Percentiles rank a stretch among this genome's conserved stretches.
Conservation (phyloP, 1,284 basidiomycete species). For the Trichosporon sp. region DNA sequence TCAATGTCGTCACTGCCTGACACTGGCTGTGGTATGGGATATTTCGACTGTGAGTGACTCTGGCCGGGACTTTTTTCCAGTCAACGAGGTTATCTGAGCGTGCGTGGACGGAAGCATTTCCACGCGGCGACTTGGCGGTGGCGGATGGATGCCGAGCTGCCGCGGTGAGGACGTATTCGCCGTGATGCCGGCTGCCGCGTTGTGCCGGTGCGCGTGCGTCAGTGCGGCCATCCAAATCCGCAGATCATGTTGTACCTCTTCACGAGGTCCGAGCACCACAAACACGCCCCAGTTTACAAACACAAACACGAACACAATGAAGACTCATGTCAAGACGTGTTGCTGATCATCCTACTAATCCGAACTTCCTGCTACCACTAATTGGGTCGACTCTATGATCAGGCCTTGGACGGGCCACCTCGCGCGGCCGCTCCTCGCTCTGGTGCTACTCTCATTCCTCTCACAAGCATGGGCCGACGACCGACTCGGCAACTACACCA, state of each 20-base stretch:
- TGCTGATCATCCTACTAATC: neutral
- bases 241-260: neutral
- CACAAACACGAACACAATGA: neutral
- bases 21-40: neutral
- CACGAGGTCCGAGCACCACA: neutral
- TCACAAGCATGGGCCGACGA: constrained; percentile 8
- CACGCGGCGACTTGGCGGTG: neutral
- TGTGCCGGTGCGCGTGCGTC: too few relatives aligned
- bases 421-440: neutral
- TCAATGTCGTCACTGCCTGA: too few relatives aligned
- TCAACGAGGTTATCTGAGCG: neutral
- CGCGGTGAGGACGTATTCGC: too few relatives aligned
- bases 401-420: neutral
- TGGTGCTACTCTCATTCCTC: neutral
- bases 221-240: too few relatives aligned
- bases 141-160: neutral
- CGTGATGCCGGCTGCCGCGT: too few relatives aligned
- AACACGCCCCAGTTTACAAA: neutral
- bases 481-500: constrained; percentile 30
- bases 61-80: neutral
- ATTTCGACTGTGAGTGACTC: neutral
- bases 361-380: neutral
- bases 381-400: neutral
- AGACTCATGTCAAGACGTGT: neutral
- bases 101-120: neutral